phyloP scores from a whole-genome alignment of 805 yeast genomes.

The Starmerella vitae region DNA sequence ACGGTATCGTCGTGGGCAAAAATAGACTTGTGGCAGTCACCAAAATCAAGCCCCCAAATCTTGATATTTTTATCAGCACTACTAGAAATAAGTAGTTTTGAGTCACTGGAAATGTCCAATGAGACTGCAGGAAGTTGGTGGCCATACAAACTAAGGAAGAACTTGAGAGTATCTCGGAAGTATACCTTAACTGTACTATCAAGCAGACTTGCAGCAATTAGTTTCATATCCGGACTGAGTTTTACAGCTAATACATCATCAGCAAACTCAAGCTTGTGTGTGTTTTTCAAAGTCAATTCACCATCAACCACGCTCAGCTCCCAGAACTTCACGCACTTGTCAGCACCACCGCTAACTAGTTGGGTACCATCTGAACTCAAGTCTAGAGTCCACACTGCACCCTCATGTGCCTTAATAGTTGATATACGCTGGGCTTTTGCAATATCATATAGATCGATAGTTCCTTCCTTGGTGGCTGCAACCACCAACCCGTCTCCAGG shows the following conservation, averaged over 20 bases:
- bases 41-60: conserved; percentile 97
- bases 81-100: conserved; percentile 76
- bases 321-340: conserved; percentile 85
- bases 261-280: conserved; percentile 66
- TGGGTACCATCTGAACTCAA: conserved; percentile 72
- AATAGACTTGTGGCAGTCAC: conserved; percentile 94
- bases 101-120: conserved; percentile 79
- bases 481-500: conserved; percentile 87
- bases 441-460: conserved; percentile 69
- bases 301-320: conserved; percentile 49
- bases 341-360: conserved; percentile 87
- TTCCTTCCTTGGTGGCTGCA: conserved; percentile 80
- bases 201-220: conserved; percentile 67
- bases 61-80: conserved; percentile 96
- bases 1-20: conserved; percentile 96
- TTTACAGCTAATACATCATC: conserved; percentile 76
- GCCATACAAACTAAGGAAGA: conserved; percentile 81
- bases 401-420: conserved; percentile 54
- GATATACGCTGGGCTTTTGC: conserved; percentile 66
- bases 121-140: conserved; percentile 92
- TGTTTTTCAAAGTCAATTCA: conserved; percentile 55
- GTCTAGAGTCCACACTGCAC: conserved; percentile 84
- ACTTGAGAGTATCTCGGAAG: conserved; percentile 72
- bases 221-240: conserved; percentile 66
- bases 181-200: conserved; percentile 95